Conservation (phyloP, 495 filamentous ascomycete genomes). For the Aspergillus heteromorphus region DNA sequence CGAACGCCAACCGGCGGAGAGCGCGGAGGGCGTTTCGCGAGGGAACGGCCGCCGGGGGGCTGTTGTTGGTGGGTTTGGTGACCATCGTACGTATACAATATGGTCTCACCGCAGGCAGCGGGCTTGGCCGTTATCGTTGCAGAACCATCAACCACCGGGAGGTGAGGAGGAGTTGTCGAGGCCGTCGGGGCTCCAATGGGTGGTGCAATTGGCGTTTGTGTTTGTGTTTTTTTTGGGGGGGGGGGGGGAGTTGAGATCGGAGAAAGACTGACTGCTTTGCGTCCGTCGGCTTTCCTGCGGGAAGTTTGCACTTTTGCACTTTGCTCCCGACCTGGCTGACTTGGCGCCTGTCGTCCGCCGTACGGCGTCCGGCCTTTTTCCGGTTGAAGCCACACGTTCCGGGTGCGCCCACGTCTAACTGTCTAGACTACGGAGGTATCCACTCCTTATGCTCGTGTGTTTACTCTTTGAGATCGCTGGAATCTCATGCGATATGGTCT, state of each 20-base stretch:
- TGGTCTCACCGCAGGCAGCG: slow-evolving; percentile 24
- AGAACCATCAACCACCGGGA: slow-evolving; percentile 4
- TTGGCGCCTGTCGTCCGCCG: slow-evolving; percentile 23
- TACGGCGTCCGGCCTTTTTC: slow-evolving; percentile 1
- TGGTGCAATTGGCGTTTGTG: slow-evolving; percentile 2
- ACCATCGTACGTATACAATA: slow-evolving; percentile 26
- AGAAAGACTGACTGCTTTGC: too few relatives aligned
- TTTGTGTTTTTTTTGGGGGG: too few relatives aligned
- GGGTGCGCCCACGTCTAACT: background rate
- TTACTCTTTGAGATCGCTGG: background rate
- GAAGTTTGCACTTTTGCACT: slow-evolving; percentile 21
- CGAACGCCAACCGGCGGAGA: slow-evolving; percentile 39
- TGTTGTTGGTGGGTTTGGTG: slow-evolving; percentile 24
- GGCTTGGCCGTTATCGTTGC: slow-evolving; percentile 7
- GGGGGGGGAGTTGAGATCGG: slow-evolving; percentile 1
- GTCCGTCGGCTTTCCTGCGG: slow-evolving; percentile 6
- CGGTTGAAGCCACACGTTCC: slow-evolving; percentile 14
- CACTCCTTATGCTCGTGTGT: background rate
- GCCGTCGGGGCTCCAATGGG: background rate
- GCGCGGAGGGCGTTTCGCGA: slow-evolving; percentile 44
- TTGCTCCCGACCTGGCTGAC: background rate
- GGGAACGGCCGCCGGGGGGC: slow-evolving; percentile 30
- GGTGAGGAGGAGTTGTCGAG: background rate
- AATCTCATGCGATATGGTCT: too few relatives aligned
- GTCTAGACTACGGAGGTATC: too few relatives aligned